A percentile compares a stretch with the other conserved stretches of the same genome.
These are phyloP conservation scores for Neodidymelliopsis sp. DNA, from an alignment of 2,329 filamentous ascomycete genomes.

Conservation along the genomic window DNA sequence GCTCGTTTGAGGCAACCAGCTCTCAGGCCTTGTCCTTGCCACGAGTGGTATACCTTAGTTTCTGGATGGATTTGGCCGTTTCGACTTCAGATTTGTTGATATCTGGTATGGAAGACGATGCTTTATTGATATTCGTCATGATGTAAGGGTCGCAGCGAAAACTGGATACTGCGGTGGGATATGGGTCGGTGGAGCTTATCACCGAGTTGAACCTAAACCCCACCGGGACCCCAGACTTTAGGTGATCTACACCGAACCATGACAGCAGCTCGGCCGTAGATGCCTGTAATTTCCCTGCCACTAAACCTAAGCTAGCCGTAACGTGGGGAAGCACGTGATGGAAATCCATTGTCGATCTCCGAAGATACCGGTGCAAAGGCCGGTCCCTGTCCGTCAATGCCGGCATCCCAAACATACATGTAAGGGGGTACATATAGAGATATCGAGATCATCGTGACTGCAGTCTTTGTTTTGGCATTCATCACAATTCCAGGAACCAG, in stretches of 20 bases:
- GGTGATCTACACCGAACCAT: conserved; percentile 11
- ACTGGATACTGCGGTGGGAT: conserved; percentile 10
- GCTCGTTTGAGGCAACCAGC: conserved; percentile 56
- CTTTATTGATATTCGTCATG: conserved; percentile 28
- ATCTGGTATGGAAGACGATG: conserved; percentile 10
- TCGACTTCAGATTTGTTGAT: conserved; percentile 35
- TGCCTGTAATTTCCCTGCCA: background rate
- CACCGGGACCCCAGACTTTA: conserved; percentile 37
- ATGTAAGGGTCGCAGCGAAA: conserved; percentile 5
- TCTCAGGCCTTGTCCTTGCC: conserved; percentile 59
- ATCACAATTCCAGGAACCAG: background rate
- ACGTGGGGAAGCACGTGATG: background rate
- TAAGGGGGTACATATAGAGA: background rate
- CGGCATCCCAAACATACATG: conserved; percentile 1
- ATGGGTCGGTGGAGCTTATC: conserved; percentile 16
- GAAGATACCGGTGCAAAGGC: conserved; percentile 3
- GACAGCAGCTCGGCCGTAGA: conserved; percentile 28
- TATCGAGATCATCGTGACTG: too few species aligned
- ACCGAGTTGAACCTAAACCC: conserved; percentile 27
- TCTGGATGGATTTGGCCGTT: conserved; percentile 38
- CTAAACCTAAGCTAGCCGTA: background rate
- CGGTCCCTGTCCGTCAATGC: conserved; percentile 1
- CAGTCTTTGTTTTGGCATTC: too few species aligned
- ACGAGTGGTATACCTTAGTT: conserved; percentile 18
- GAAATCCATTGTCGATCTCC: background rate